These are phyloP conservation scores for Vairimorpha apis DNA, from an alignment of 371 early-diverging fungal species.

Conservation along the genomic window DNA sequence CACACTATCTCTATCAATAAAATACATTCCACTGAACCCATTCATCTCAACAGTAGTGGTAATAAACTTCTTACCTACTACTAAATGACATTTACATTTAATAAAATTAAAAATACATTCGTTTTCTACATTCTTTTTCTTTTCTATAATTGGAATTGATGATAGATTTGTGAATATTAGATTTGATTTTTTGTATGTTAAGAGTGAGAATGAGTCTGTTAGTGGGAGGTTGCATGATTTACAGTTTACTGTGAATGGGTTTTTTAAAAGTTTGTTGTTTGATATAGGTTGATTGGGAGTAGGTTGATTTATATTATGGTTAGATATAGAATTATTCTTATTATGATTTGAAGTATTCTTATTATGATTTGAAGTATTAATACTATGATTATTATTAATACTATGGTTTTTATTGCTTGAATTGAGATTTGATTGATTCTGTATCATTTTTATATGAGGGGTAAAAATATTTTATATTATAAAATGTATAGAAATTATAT, in stretches of 20 bases:
- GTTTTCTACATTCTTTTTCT: neutral
- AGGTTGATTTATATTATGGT: no score
- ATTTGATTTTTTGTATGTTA: conserved; percentile 1
- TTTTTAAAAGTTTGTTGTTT: neutral
- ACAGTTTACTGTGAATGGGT: conserved; percentile 13
- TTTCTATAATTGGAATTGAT: neutral
- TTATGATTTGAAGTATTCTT: no score
- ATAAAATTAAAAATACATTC: neutral
- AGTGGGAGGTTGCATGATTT: neutral
- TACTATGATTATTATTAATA: no score
- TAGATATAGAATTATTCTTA: no score
- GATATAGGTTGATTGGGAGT: neutral
- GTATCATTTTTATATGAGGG: no score
- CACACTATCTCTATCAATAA: conserved; percentile 6
- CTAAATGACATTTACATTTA: neutral
- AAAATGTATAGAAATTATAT: no score
- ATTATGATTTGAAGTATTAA: no score
- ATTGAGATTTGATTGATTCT: no score
- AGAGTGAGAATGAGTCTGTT: conserved; percentile 1
- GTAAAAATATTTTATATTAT: no score
- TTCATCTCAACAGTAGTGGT: conserved; percentile 4
- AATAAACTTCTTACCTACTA: conserved; percentile 17
- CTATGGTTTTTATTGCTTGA: no score
- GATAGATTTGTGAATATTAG: neutral
- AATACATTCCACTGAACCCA: conserved; percentile 17